phyloP scores from a whole-genome alignment of 2,329 filamentous ascomycete genomes.

The Trichoderma lentiforme region DNA sequence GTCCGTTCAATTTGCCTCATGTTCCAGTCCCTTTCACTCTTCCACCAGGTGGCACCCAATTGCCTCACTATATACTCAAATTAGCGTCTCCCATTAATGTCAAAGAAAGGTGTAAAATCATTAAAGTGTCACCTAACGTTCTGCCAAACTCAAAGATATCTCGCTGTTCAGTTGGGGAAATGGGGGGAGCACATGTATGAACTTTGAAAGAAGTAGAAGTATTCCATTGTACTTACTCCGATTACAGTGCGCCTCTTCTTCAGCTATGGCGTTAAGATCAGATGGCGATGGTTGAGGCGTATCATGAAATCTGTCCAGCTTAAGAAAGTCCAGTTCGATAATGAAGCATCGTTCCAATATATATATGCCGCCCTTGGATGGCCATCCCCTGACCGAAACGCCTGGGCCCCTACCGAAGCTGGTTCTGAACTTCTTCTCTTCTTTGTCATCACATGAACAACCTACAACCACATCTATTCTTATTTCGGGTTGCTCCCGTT shows the following conservation, averaged over 20 bases:
- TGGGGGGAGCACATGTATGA: not conserved
- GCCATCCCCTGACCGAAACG: not conserved
- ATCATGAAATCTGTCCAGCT: not conserved
- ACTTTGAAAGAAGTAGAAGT: not conserved
- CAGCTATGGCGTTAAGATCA: not conserved
- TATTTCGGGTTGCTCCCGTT: not conserved
- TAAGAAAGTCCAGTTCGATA: not conserved
- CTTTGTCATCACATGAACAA: not conserved
- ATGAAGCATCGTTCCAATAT: not conserved
- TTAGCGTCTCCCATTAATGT: not conserved
- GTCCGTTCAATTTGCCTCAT: not conserved
- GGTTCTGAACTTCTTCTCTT: not conserved
- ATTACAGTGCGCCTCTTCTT: not conserved
- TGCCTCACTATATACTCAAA: not conserved
- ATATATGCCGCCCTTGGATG: slow-evolving; percentile 2
- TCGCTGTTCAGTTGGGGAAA: not conserved
- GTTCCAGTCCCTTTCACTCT: not conserved
- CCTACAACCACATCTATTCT: not conserved
- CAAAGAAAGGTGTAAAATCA: not conserved
- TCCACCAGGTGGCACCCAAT: not conserved
- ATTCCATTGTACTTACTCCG: not conserved
- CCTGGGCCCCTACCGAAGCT: not conserved
- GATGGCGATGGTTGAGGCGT: not conserved
- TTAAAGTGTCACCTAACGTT: not conserved
- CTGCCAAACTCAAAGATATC: not conserved